Percentiles rank a stretch among this genome's conserved stretches.
These are phyloP conservation scores for Xylaria acuta DNA, from an alignment of 495 filamentous ascomycete genomes.

Conservation along the genomic window DNA sequence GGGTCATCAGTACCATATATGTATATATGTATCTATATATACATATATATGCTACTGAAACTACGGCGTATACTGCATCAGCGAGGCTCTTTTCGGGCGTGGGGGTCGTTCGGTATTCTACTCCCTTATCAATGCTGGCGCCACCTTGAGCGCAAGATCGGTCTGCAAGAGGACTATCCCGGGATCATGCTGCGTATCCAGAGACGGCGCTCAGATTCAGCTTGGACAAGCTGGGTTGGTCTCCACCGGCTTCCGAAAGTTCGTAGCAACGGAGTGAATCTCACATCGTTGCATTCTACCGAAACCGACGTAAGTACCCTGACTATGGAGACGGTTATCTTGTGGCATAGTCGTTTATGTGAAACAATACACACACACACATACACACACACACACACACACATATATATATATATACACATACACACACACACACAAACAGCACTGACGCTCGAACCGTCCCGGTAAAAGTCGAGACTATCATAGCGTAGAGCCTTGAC, in stretches of 20 bases:
- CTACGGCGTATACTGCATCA: not conserved
- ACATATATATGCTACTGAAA: not conserved
- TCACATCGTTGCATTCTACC: constrained; percentile 3
- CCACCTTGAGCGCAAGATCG: constrained; percentile 5
- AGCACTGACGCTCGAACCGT: constrained; percentile 14
- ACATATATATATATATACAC: too few species aligned
- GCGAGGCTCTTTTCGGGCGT: constrained; percentile 3
- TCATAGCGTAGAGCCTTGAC: constrained; percentile 33
- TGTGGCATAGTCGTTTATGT: constrained; percentile 25
- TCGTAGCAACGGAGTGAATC: not conserved
- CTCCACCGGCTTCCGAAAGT: not conserved
- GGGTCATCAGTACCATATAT: not conserved
- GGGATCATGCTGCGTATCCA: constrained; percentile 1
- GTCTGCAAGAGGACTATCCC: not conserved
- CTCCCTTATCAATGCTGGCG: not conserved
- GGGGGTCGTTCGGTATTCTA: constrained; percentile 4
- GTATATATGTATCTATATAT: not conserved
- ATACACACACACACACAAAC: constrained; percentile 3
- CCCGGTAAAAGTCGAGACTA: constrained; percentile 36
- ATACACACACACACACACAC: constrained; percentile 4
- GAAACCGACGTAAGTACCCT: not conserved
- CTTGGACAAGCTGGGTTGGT: not conserved
- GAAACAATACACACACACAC: constrained; percentile 15
- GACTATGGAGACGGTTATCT: not conserved
- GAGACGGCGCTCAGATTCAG: constrained; percentile 1